phyloP scores from a whole-genome alignment of 495 filamentous ascomycete species.

The Trypethelium eluteriae region DNA sequence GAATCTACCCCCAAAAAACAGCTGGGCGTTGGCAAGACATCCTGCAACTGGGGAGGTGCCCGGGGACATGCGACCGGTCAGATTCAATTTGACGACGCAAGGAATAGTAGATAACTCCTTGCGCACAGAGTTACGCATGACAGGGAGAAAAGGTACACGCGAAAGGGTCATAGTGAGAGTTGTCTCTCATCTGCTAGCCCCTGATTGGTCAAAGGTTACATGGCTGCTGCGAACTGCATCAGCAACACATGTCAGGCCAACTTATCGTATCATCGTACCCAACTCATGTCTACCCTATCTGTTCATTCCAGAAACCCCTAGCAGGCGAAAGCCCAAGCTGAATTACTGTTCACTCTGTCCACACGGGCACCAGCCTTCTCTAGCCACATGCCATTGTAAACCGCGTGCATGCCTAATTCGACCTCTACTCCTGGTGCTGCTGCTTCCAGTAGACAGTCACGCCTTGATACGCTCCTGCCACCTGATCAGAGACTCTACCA shows the following conservation, averaged over 20 bases:
- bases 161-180: not conserved
- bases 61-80: no score
- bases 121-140: not conserved
- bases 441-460: constrained; percentile 9
- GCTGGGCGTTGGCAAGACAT: not conserved
- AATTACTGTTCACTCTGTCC: not conserved
- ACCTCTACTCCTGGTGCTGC: not conserved
- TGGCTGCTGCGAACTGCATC: constrained; percentile 3
- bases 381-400: not conserved
- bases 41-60: not conserved
- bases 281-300: not conserved
- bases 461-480: constrained; percentile 3
- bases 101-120: not conserved
- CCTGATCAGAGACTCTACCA: constrained; percentile 8
- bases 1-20: no score
- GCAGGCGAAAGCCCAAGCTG: not conserved
- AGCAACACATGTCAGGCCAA: not conserved
- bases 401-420: constrained; percentile 26
- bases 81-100: not conserved
- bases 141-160: not conserved
- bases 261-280: not conserved
- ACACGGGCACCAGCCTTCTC: not conserved
- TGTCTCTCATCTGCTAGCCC: not conserved
- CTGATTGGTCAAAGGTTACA: constrained; percentile 2
- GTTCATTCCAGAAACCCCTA: not conserved